A percentile compares a stretch with the other conserved stretches of the same genome.
Conservation (phyloP, 1,284 basidiomycete genomes). For the Ganoderma meredithae region DNA sequence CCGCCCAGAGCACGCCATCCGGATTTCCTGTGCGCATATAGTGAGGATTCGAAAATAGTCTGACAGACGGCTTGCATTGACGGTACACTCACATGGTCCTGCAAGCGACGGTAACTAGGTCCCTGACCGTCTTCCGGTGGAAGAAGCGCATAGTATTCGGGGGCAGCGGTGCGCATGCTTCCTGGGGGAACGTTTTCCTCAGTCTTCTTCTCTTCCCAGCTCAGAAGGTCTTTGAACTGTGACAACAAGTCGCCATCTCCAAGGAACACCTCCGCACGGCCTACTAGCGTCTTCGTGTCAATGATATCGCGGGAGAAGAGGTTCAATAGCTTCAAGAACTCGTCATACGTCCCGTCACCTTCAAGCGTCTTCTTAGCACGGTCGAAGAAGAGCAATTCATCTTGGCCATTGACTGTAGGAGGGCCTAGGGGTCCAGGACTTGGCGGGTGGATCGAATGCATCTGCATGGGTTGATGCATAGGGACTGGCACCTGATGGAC, state of each 20-base stretch:
- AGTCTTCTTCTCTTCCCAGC: constrained; percentile 75
- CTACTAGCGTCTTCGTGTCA: constrained; percentile 84
- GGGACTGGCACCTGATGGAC: constrained; percentile 27
- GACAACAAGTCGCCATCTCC: constrained; percentile 82
- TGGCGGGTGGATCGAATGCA: constrained; percentile 28
- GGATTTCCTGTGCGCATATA: constrained; percentile 71
- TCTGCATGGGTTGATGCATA: constrained; percentile 26
- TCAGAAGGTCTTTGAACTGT: constrained; percentile 90
- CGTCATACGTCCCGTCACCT: constrained; percentile 78
- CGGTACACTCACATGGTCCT: constrained; percentile 73
- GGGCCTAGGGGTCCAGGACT: constrained; percentile 32
- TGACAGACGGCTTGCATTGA: neutral
- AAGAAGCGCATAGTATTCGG: constrained; percentile 71
- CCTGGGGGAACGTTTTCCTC: constrained; percentile 81
- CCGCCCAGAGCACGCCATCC: constrained; percentile 91
- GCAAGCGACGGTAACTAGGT: constrained; percentile 93
- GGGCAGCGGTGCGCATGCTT: constrained; percentile 73
- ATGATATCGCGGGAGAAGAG: constrained; percentile 90
- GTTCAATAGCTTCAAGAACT: constrained; percentile 85
- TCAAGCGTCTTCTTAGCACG: constrained; percentile 84
- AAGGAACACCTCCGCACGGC: constrained; percentile 83
- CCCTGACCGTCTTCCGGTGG: constrained; percentile 79
- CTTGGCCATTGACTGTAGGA: constrained; percentile 56
- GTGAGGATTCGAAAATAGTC: constrained; percentile 1
- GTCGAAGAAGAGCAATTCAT: constrained; percentile 95